These are phyloP conservation scores for Ogataea hybrid DNA, from an alignment of 1,139 yeast genomes.

Conservation along the genomic window DNA sequence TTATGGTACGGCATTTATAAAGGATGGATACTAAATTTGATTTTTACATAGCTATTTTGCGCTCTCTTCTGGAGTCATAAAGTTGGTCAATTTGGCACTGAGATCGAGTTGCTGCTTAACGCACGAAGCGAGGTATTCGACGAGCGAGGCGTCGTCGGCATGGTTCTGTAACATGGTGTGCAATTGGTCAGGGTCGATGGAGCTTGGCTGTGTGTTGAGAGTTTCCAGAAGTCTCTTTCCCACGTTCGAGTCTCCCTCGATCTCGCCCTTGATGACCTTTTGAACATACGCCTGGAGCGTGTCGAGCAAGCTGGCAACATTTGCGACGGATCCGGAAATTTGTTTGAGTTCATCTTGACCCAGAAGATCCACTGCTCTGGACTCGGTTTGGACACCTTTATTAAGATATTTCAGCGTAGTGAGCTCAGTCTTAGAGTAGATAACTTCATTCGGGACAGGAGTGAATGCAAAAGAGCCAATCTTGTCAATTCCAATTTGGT, in stretches of 20 bases:
- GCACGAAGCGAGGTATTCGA: constrained; percentile 81
- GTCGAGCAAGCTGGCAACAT: constrained; percentile 59
- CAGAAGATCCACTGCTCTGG: constrained; percentile 33
- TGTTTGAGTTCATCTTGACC: constrained; percentile 42
- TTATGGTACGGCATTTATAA: constrained; percentile 10
- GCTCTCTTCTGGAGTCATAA: constrained; percentile 34
- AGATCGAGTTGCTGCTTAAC: constrained; percentile 83
- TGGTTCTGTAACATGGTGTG: constrained; percentile 67
- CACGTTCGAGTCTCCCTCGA: constrained; percentile 50
- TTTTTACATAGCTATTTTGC: constrained; percentile 17
- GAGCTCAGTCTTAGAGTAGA: constrained; percentile 57
- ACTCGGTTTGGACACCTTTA: constrained; percentile 34
- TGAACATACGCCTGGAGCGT: constrained; percentile 50
- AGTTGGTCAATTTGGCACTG: constrained; percentile 70
- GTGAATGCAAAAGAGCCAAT: constrained; percentile 73
- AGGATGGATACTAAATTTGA: constrained; percentile 8
- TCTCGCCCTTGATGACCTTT: constrained; percentile 42
- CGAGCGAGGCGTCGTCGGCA: constrained; percentile 79
- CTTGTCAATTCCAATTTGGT: constrained; percentile 41
- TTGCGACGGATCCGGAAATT: constrained; percentile 54
- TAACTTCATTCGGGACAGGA: constrained; percentile 70
- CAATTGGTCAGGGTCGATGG: constrained; percentile 56
- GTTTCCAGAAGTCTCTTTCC: constrained; percentile 68
- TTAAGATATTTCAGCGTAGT: constrained; percentile 48
- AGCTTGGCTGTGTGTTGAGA: constrained; percentile 59